These are phyloP conservation scores for Aspergillus piperis DNA, from an alignment of 2,329 filamentous ascomycete species.

Conservation along the genomic window DNA sequence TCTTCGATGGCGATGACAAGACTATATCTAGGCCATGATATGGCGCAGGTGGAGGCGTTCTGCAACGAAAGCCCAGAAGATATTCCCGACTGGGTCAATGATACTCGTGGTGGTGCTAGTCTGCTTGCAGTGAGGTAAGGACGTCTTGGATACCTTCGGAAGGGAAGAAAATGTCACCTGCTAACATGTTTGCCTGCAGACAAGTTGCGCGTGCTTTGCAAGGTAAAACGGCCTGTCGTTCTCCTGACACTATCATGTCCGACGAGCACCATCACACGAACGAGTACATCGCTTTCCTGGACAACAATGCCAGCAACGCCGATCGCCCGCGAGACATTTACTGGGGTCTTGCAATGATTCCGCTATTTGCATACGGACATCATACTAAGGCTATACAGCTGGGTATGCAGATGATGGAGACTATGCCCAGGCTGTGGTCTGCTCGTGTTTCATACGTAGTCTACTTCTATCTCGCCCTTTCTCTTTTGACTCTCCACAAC, in stretches of 20 bases:
- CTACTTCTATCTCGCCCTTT: constrained; percentile 50
- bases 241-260: constrained; percentile 52
- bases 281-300: constrained; percentile 51
- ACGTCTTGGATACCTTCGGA: not conserved
- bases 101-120: constrained; percentile 61
- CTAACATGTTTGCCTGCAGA: constrained; percentile 23
- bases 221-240: constrained; percentile 58
- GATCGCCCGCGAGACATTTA: constrained; percentile 59
- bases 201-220: constrained; percentile 62
- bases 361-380: constrained; percentile 51
- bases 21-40: constrained; percentile 59
- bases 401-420: constrained; percentile 43
- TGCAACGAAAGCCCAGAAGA: constrained; percentile 60
- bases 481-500: constrained; percentile 46
- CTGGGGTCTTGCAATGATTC: constrained; percentile 50
- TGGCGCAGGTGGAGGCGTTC: constrained; percentile 59
- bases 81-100: constrained; percentile 57
- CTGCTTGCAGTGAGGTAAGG: constrained; percentile 52
- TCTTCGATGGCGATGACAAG: constrained; percentile 60
- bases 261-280: constrained; percentile 56
- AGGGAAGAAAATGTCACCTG: not conserved
- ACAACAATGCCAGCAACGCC: constrained; percentile 50
- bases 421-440: constrained; percentile 50
- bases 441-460: constrained; percentile 45
- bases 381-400: constrained; percentile 48